A percentile compares a stretch with the other conserved stretches of the same genome.
Conservation (phyloP, 495 filamentous ascomycete genomes). For the Talaromyces stipitatus region DNA sequence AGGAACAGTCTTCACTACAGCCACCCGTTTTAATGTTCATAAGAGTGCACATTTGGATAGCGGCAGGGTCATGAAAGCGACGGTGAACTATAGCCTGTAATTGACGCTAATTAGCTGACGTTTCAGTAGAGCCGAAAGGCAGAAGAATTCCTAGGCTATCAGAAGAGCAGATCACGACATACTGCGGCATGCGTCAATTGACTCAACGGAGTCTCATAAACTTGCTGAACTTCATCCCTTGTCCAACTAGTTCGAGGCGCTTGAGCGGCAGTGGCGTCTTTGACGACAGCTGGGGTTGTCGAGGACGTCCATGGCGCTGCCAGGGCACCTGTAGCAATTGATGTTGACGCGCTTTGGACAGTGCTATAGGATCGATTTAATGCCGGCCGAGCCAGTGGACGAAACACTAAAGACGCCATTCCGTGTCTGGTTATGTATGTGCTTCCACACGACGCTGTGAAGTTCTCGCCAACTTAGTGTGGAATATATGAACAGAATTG, state of each 20-base stretch:
- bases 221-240: constrained; percentile 62
- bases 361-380: constrained; percentile 35
- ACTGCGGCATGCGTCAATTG: constrained; percentile 69
- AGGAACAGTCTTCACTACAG: constrained; percentile 80
- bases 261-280: constrained; percentile 49
- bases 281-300: constrained; percentile 31
- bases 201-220: constrained; percentile 73
- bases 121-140: background rate
- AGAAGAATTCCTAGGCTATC: background rate
- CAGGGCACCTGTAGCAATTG: constrained; percentile 19
- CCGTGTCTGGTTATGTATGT: background rate
- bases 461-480: background rate
- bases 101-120: background rate
- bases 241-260: constrained; percentile 66
- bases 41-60: constrained; percentile 81
- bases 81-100: constrained; percentile 63
- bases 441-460: background rate
- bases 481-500: no score
- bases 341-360: constrained; percentile 28
- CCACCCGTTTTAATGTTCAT: constrained; percentile 96
- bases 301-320: constrained; percentile 4
- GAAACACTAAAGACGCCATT: background rate
- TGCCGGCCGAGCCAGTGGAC: constrained; percentile 2
- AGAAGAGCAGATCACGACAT: constrained; percentile 14
- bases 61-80: constrained; percentile 68